Conservation (phyloP, 768 basidiomycete species). For the Naganishia onofrii region DNA sequence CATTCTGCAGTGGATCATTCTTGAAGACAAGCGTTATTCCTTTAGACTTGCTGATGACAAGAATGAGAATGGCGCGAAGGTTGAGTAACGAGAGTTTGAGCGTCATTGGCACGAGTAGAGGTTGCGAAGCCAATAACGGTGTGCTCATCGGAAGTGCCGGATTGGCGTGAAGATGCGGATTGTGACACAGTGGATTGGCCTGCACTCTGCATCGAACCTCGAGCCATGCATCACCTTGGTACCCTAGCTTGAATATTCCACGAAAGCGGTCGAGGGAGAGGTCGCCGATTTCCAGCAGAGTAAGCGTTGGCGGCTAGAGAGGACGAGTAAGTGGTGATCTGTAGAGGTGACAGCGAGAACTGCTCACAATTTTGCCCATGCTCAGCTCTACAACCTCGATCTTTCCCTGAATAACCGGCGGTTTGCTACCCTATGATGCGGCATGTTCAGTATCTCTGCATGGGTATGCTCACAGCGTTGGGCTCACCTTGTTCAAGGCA, state of each 20-base stretch:
- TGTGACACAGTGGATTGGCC: slow-evolving; percentile 73
- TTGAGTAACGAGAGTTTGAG: slow-evolving; percentile 93
- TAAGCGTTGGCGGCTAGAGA: slow-evolving; percentile 84
- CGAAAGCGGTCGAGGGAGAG: slow-evolving; percentile 91
- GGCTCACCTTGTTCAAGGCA: slow-evolving; percentile 46
- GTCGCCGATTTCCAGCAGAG: slow-evolving; percentile 96
- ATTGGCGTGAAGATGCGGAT: slow-evolving; percentile 45
- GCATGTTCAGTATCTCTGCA: slow-evolving; percentile 53
- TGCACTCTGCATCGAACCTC: slow-evolving; percentile 52
- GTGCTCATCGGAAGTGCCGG: slow-evolving; percentile 50
- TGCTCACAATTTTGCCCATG: slow-evolving; percentile 87
- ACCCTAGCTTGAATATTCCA: slow-evolving; percentile 92
- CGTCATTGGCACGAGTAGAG: slow-evolving; percentile 96
- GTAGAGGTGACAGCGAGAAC: slow-evolving; percentile 35
- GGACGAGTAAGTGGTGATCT: slow-evolving; percentile 22
- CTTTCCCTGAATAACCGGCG: slow-evolving; percentile 92
- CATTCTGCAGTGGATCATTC: slow-evolving; percentile 95
- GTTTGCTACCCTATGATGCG: slow-evolving; percentile 94
- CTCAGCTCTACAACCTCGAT: slow-evolving; percentile 98
- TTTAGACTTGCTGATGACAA: slow-evolving; percentile 95
- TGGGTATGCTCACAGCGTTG: not conserved
- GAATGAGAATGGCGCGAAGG: slow-evolving; percentile 90
- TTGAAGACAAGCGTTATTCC: slow-evolving; percentile 99
- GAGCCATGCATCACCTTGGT: slow-evolving; percentile 77
- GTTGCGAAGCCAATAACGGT: slow-evolving; percentile 80